A percentile compares a stretch with the other conserved stretches of the same genome.
Evolutionary conservation across 2,329 filamentous ascomycete genomes (phyloP).

Genomic region (Epichloe amarillans): DNA sequence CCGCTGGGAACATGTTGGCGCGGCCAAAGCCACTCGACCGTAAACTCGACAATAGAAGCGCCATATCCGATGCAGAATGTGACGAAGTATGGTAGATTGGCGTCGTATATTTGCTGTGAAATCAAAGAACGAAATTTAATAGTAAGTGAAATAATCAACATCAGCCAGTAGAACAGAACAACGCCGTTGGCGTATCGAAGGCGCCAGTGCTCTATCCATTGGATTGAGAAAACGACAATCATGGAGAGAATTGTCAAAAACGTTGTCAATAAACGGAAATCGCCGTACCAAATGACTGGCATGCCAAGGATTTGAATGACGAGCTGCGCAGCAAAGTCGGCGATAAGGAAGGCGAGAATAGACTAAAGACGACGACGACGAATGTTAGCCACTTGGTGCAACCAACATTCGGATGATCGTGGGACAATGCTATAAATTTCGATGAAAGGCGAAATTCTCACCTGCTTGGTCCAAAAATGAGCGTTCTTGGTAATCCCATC

Average conservation of each 20-base stretch:
- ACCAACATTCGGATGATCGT: background rate
- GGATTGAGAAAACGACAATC: constrained; percentile 60
- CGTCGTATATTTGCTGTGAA: constrained; percentile 57
- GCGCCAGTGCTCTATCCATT: constrained; percentile 77
- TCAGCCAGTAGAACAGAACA: constrained; percentile 83
- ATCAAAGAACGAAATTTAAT: constrained; percentile 81
- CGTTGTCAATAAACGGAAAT: constrained; percentile 80
- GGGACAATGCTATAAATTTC: background rate
- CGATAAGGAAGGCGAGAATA: constrained; percentile 55
- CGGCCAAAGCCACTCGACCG: constrained; percentile 77
- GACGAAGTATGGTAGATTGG: constrained; percentile 60
- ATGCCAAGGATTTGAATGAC: constrained; percentile 62
- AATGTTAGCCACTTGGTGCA: background rate
- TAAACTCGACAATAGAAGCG: constrained; percentile 56
- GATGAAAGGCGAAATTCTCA: constrained; percentile 21
- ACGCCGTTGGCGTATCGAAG: constrained; percentile 77
- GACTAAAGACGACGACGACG: constrained; percentile 2
- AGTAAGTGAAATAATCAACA: constrained; percentile 63
- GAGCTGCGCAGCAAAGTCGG: constrained; percentile 58
- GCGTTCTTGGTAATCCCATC: constrained; percentile 64
- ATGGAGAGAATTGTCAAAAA: constrained; percentile 59
- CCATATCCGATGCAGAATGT: constrained; percentile 61
- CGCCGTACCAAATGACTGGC: constrained; percentile 56
- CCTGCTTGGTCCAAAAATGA: constrained; percentile 90
- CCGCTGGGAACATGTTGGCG: constrained; percentile 47